Base-by-base conservation (phyloP, 202 grass and related monocot genomes). In the Carex arenaria region DNA sequence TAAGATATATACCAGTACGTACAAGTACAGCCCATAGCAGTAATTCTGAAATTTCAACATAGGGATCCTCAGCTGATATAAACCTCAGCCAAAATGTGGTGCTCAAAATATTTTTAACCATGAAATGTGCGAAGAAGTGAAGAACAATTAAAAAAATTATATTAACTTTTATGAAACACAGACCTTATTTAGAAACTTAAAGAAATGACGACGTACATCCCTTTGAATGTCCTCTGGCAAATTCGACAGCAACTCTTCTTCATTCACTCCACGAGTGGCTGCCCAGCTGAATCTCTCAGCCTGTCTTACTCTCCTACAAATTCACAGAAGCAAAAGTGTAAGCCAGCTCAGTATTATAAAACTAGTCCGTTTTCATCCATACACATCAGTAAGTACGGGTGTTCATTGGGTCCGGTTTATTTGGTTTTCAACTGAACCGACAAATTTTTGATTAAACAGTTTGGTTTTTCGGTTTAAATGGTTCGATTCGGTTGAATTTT, bases 201-300 rank as follows among this genome's bases (percentile, higher is more conserved):
- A 95, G 85, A 98, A 95, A 83, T 98, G 89, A 0, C 89, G 89
- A 0, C 90, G 95, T 86, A 98, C 93, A 61, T 95, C 93, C 85
- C 90, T 95, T 87, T 93, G 93, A 78, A 98, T 93, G 73, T 95
- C 91, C 92, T 98, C 95, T 59, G 95, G 95, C 85, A 98, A 89
- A 85, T 98, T 95, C 26, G 78, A 85, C 68, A 98, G 78, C 79
- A 98, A 87, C 65, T 98, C 89, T 66, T 95, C 89, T 90, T 98
- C 95, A 67, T 98, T 93, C 70, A 93, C 89, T 67, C 95, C 95
- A 83, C 86, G 95, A 65, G 95, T 93, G 63, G 95, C 95, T 47
- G 89, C 95, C 95, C 95, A 98, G 83, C 79, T 95, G 84, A 95
- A 95, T 86, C 92, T 93, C 87, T 98, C 92, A 61, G 95, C 91